Base-by-base conservation (phyloP, 2,329 filamentous ascomycete genomes). In the Epicoccum sorghinum region DNA sequence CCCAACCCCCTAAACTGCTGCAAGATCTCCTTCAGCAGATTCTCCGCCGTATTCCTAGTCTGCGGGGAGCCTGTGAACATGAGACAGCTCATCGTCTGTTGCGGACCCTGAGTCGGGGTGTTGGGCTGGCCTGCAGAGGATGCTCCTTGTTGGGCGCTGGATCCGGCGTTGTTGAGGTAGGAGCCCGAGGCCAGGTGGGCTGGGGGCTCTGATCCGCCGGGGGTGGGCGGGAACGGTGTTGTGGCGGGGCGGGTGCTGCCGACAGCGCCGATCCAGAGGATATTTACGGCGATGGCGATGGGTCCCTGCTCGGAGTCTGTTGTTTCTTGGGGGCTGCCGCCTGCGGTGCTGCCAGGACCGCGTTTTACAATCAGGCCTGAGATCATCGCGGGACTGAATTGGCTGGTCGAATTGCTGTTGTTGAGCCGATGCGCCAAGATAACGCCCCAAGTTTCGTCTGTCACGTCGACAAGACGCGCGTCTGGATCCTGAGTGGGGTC, bases 401-500 rank as follows among this genome's bases (percentile, higher is more conserved):
- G 66, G 54, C 66, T 64, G 33, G 68, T 66, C 0, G 71, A 72
- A 49, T 70, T 67, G 32, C 68, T 71, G 58, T 71, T 76, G 66
- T 69, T 75, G 0, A 72, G 61, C n/a, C 76, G 81, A 68, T 91
- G 88, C 1, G 84, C 82, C 37, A 90, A 81, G 13, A 95, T 79
- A 4, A 89, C 83, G 18, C 87, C 89, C 87, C 89, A 93, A 0
- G 85, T 89, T 59, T 90, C 88, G 64, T 95, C 90, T 1, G 86
- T 86, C 2, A 84, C 75, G 66, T 95, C 90, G 14, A 90, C 77
- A 9, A 96, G 82, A 18, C 88, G 83, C 0, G 88, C 84, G 52
- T 93, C 89, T 1, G 80, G 79, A 53, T 89, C 86, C 18, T 58
- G 61, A 1, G 57, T 66, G 35, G 41, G 82, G 76, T 63, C 86